Evolutionary conservation across 106 monocot species (phyloP).

Genomic region (Ottelia alismoides): DNA sequence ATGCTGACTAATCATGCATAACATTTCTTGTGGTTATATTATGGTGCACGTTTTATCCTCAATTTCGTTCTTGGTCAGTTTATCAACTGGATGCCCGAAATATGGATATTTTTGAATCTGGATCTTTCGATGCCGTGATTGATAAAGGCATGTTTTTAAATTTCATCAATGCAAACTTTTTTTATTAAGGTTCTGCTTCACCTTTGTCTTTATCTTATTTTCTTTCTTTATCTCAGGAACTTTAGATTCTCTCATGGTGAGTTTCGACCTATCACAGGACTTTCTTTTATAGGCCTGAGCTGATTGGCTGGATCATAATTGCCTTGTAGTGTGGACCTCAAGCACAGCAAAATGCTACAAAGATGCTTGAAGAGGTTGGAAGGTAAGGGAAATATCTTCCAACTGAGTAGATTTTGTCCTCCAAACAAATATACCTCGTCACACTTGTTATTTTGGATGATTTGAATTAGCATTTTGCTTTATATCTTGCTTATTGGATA

Average conservation of each 20-base stretch:
- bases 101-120: slow-evolving; percentile 57
- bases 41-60: neutral
- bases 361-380: slow-evolving; percentile 84
- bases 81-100: slow-evolving; percentile 81
- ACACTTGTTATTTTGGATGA: no score
- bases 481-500: no score
- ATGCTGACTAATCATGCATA: no score
- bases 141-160: slow-evolving; percentile 93
- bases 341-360: slow-evolving; percentile 59
- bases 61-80: slow-evolving; percentile 15
- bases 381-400: slow-evolving; percentile 50
- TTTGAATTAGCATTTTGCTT: no score
- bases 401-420: no score
- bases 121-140: slow-evolving; percentile 80
- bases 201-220: no score
- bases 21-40: slow-evolving; percentile 6
- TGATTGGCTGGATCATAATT: slow-evolving; percentile 16
- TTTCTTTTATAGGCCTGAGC: slow-evolving; percentile 6
- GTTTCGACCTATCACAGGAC: slow-evolving; percentile 18
- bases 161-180: no score
- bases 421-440: no score
- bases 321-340: slow-evolving; percentile 63
- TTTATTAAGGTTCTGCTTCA: no score
- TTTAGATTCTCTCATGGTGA: slow-evolving; percentile 93
- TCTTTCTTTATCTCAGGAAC: slow-evolving; percentile 63